Conservation (phyloP, 192 early-diverging fungal genomes). For the Backusella macrospora region DNA sequence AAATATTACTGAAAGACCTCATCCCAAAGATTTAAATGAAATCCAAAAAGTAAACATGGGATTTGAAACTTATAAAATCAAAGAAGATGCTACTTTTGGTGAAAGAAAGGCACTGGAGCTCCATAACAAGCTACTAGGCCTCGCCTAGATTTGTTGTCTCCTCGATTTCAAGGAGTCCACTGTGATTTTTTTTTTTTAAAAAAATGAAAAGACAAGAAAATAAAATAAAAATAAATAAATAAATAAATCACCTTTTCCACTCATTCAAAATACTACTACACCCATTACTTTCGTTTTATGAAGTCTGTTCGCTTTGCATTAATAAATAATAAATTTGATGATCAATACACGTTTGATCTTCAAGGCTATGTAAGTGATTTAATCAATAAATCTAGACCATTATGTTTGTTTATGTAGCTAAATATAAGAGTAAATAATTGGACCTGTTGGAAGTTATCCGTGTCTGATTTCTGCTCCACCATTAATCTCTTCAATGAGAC, state of each 20-base stretch:
- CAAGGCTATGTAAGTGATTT: constrained; percentile 33
- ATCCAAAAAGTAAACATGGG: constrained; percentile 31
- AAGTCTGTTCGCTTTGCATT: constrained; percentile 24
- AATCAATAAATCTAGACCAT: neutral
- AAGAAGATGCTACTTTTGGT: neutral
- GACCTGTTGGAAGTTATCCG: constrained; percentile 11
- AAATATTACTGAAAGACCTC: constrained; percentile 25
- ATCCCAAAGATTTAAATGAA: constrained; percentile 6
- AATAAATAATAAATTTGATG: constrained; percentile 36
- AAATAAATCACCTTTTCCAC: constrained; percentile 11
- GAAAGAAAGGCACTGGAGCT: constrained; percentile 16
- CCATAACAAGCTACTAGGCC: constrained; percentile 14
- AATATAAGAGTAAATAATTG: neutral
- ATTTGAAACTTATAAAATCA: neutral
- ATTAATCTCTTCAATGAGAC: constrained; percentile 22
- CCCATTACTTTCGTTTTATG: constrained; percentile 22
- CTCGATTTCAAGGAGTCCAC: neutral
- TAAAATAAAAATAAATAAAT: neutral
- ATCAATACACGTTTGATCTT: constrained; percentile 44
- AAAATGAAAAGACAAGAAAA: neutral
- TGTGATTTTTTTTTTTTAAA: constrained; percentile 1
- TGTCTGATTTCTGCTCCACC: constrained; percentile 16
- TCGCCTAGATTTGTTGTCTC: constrained; percentile 7
- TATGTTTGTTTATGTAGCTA: neutral
- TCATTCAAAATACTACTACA: neutral